Conservation (phyloP, 139 green algal genomes). For the Pleodorina starrii region DNA sequence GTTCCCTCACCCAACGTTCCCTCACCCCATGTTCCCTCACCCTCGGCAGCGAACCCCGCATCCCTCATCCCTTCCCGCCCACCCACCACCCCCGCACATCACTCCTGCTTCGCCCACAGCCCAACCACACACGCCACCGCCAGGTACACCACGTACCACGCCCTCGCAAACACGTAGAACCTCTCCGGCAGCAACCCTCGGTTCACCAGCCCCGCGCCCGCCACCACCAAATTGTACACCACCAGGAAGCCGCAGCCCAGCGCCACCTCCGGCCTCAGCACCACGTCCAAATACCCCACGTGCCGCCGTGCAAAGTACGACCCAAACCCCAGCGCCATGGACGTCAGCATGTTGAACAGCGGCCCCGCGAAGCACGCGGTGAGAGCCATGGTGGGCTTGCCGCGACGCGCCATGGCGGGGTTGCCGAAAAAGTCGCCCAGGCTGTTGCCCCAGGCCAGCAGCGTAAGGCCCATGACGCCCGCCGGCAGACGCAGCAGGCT, state of each 20-base stretch:
- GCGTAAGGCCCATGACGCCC: slow-evolving; percentile 86
- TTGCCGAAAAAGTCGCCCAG: slow-evolving; percentile 92
- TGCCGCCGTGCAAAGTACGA: slow-evolving; percentile 58
- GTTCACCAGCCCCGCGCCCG: slow-evolving; percentile 65
- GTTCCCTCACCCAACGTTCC: too few relatives aligned
- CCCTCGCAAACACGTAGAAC: slow-evolving; percentile 82
- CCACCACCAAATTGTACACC: slow-evolving; percentile 73
- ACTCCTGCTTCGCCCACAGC: slow-evolving; percentile 23
- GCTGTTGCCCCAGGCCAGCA: slow-evolving; percentile 93
- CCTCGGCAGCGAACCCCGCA: too few relatives aligned
- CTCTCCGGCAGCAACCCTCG: slow-evolving; percentile 66
- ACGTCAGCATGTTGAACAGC: slow-evolving; percentile 94
- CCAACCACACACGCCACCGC: slow-evolving; percentile 51
- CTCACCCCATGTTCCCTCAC: too few relatives aligned
- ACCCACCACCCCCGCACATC: background rate
- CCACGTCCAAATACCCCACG: slow-evolving; percentile 38
- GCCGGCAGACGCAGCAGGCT: slow-evolving; percentile 70
- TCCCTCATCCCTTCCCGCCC: background rate
- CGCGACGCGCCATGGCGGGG: slow-evolving; percentile 80
- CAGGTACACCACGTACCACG: slow-evolving; percentile 81
- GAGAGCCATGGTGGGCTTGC: slow-evolving; percentile 84
- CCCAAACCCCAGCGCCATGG: slow-evolving; percentile 75
- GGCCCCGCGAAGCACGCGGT: slow-evolving; percentile 94
- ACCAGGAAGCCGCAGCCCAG: slow-evolving; percentile 76
- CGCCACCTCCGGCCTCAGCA: slow-evolving; percentile 71